phyloP scores from a whole-genome alignment of 2,329 filamentous ascomycete species.

The Botrytis galanthina region DNA sequence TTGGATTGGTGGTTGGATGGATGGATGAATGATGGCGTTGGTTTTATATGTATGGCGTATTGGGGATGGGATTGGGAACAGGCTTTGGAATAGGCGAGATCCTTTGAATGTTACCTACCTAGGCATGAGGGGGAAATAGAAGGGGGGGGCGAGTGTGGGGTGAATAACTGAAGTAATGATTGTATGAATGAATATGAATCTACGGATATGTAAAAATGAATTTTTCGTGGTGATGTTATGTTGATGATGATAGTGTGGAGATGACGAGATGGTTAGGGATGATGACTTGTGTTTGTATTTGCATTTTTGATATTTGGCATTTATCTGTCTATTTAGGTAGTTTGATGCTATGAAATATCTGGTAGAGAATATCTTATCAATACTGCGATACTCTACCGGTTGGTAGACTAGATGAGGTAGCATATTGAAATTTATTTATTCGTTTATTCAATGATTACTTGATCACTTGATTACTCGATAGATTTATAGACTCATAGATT shows the following conservation, averaged over 20 bases:
- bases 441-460: too few species aligned
- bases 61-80: not conserved
- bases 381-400: too few species aligned
- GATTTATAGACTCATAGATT: not conserved
- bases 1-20: not conserved
- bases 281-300: not conserved
- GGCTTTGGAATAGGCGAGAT: constrained; percentile 8
- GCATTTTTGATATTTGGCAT: not conserved
- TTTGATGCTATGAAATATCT: not conserved
- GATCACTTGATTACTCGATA: not conserved
- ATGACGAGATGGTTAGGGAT: not conserved
- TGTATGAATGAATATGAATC: constrained; percentile 11
- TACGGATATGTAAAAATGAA: not conserved
- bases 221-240: not conserved
- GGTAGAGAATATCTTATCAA: not conserved
- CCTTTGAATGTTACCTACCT: constrained; percentile 2
- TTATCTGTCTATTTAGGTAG: too few species aligned
- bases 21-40: constrained; percentile 13
- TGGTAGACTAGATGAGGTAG: too few species aligned
- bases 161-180: not conserved
- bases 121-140: not conserved
- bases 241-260: not conserved
- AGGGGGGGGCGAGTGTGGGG: not conserved
- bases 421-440: not conserved
- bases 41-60: not conserved